Conservation (phyloP, 1,139 yeast species). For the Hansenula sp. region DNA sequence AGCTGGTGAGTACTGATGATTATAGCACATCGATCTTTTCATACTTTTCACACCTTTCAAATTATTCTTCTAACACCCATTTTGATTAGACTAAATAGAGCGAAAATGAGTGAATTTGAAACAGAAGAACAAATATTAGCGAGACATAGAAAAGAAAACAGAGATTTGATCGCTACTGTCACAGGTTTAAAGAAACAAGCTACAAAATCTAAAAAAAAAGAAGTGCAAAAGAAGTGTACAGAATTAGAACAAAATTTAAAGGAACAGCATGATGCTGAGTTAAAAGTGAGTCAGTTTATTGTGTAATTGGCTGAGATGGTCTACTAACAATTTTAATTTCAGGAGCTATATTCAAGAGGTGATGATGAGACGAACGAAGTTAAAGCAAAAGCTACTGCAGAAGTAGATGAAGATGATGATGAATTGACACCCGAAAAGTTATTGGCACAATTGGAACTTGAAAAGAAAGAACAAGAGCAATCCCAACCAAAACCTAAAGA, state of each 20-base stretch:
- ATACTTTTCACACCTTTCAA: not conserved
- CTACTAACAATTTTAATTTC: slow-evolving; percentile 5
- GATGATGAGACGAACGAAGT: slow-evolving; percentile 8
- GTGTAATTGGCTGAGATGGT: no score
- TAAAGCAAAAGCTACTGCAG: slow-evolving; percentile 14
- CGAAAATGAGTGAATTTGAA: slow-evolving; percentile 23
- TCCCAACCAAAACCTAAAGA: slow-evolving; percentile 7
- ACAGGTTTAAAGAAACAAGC: slow-evolving; percentile 84
- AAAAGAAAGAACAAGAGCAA: slow-evolving; percentile 21
- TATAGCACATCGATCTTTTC: no score
- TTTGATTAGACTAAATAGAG: no score
- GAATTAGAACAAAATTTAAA: slow-evolving; percentile 56
- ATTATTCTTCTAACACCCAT: not conserved
- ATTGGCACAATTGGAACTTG: slow-evolving; percentile 49
- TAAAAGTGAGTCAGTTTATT: slow-evolving; percentile 22
- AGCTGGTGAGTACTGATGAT: no score
- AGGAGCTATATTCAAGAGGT: not conserved
- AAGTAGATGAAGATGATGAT: slow-evolving; percentile 31
- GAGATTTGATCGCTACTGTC: slow-evolving; percentile 60
- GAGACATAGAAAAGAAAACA: slow-evolving; percentile 66
- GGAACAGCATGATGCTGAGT: slow-evolving; percentile 49
- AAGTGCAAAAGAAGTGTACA: slow-evolving; percentile 49
- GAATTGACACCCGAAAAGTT: slow-evolving; percentile 64
- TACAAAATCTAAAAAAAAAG: slow-evolving; percentile 71
- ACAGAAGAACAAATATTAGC: slow-evolving; percentile 51